Conservation (phyloP, 2,329 filamentous ascomycete species). For the Ramichloridium luteum region DNA sequence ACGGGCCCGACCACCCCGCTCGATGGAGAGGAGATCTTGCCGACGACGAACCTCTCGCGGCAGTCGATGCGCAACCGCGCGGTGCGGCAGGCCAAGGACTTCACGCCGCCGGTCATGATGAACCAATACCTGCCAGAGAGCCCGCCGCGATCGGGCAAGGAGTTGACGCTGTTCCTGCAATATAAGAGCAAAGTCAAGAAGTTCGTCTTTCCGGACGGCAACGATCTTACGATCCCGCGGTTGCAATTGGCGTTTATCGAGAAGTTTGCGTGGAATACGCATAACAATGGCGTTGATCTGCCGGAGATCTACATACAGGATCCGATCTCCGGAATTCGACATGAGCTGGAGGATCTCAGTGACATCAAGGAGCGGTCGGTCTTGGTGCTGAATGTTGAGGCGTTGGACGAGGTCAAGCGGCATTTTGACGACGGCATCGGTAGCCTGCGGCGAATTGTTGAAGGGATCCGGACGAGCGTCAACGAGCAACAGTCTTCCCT, state of each 20-base stretch:
- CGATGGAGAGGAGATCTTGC: constrained; percentile 8
- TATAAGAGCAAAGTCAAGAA: constrained; percentile 98
- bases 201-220: constrained; percentile 75
- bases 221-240: constrained; percentile 73
- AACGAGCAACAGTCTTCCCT: constrained; percentile 73
- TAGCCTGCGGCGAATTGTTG: constrained; percentile 67
- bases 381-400: constrained; percentile 85
- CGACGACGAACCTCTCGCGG: constrained; percentile 7
- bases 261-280: constrained; percentile 98
- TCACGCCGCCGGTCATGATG: constrained; percentile 30
- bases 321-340: constrained; percentile 84
- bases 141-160: constrained; percentile 67
- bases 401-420: constrained; percentile 87
- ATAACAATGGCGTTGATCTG: constrained; percentile 80
- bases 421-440: constrained; percentile 90
- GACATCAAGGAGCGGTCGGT: constrained; percentile 94
- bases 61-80: constrained; percentile 9
- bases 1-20: constrained; percentile 5
- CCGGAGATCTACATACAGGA: constrained; percentile 98
- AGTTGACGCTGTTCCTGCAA: constrained; percentile 85
- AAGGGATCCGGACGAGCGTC: constrained; percentile 71
- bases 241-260: constrained; percentile 95
- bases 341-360: constrained; percentile 83
- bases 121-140: constrained; percentile 36
- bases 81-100: constrained; percentile 12